A percentile compares a stretch with the other conserved stretches of the same genome.
Conservation (phyloP, 768 basidiomycete genomes). For the Daedaleopsis sinensis region DNA sequence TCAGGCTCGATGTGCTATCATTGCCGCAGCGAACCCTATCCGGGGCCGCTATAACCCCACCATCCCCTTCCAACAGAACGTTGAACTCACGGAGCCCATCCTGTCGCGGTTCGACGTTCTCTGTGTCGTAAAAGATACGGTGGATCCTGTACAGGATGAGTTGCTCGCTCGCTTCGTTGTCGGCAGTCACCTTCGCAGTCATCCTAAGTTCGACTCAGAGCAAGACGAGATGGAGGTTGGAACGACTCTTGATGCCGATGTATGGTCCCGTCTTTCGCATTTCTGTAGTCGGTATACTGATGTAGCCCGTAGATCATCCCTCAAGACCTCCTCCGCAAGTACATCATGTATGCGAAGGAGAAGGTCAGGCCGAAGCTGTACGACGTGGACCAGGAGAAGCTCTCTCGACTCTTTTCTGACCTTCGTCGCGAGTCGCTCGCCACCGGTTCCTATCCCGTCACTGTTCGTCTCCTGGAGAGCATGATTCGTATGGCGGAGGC, state of each 20-base stretch:
- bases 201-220: slow-evolving; percentile 88
- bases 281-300: slow-evolving; percentile 6
- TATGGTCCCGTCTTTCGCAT: slow-evolving; percentile 42
- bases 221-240: slow-evolving; percentile 94
- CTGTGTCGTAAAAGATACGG: slow-evolving; percentile 97
- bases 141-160: slow-evolving; percentile 97
- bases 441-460: slow-evolving; percentile 99
- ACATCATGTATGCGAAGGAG: slow-evolving; percentile 98
- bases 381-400: slow-evolving; percentile 95
- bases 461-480: slow-evolving; percentile 95
- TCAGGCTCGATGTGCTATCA: slow-evolving; percentile 96
- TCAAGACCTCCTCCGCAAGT: slow-evolving; percentile 94
- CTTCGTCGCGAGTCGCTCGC: slow-evolving; percentile 94
- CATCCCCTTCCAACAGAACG: slow-evolving; percentile 97
- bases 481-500: slow-evolving; percentile 99
- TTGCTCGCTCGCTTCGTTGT: slow-evolving; percentile 97
- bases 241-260: slow-evolving; percentile 87
- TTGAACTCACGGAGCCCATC: slow-evolving; percentile 97
- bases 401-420: slow-evolving; percentile 92
- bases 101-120: slow-evolving; percentile 97
- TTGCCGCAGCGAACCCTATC: slow-evolving; percentile 97
- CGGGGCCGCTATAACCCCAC: slow-evolving; percentile 98
- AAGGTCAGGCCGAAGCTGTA: slow-evolving; percentile 91
- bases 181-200: slow-evolving; percentile 91
- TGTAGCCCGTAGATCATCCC: slow-evolving; percentile 75